Conservation (phyloP, 495 filamentous ascomycete genomes). For the Penicillium argentinense region DNA sequence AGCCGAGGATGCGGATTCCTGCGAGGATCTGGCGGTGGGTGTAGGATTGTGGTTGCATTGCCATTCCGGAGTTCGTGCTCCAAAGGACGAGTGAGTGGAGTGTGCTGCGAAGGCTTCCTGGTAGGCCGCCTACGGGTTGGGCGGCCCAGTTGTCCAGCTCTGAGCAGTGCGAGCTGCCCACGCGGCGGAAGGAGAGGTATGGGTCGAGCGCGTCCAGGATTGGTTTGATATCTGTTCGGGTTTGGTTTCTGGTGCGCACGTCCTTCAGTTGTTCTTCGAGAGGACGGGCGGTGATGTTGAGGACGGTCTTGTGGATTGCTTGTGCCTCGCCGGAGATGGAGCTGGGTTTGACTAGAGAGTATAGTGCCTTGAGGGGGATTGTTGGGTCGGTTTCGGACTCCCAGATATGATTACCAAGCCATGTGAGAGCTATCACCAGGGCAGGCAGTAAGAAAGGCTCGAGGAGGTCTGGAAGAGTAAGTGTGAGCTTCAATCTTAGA, state of each 20-base stretch:
- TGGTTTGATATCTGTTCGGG: conserved; percentile 67
- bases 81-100: conserved; percentile 71
- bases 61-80: conserved; percentile 64
- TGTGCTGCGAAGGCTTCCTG: conserved; percentile 60
- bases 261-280: conserved; percentile 74
- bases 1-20: conserved; percentile 68
- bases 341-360: conserved; percentile 70
- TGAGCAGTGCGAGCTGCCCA: conserved; percentile 61
- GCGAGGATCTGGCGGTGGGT: conserved; percentile 73
- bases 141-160: conserved; percentile 78
- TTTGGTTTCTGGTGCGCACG: conserved; percentile 66
- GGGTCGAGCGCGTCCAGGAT: conserved; percentile 69
- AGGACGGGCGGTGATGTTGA: conserved; percentile 77
- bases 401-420: conserved; percentile 83
- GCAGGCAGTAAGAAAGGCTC: conserved; percentile 89
- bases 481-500: too few relatives aligned
- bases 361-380: conserved; percentile 65
- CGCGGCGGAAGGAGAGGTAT: conserved; percentile 65
- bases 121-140: conserved; percentile 58
- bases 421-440: conserved; percentile 75
- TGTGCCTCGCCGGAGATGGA: conserved; percentile 79
- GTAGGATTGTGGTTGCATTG: conserved; percentile 69
- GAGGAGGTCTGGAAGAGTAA: conserved; percentile 62
- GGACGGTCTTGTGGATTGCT: conserved; percentile 76
- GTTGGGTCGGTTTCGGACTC: conserved; percentile 60